Evolutionary conservation across 2,329 filamentous ascomycete species (phyloP).

Genomic region (Podosphaera aphanis): DNA sequence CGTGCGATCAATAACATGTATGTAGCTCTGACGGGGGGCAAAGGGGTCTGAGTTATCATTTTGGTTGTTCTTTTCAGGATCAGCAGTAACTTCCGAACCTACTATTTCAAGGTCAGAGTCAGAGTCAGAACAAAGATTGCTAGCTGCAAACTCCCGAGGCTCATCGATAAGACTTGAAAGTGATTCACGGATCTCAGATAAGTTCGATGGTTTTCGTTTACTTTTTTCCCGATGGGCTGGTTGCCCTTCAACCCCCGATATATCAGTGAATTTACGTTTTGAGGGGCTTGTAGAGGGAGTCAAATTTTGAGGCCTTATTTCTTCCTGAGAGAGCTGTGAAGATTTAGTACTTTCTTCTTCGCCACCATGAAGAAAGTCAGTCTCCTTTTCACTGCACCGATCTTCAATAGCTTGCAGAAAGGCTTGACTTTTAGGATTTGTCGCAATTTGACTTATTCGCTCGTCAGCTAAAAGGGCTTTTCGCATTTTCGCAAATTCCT

Average conservation of each 20-base stretch:
- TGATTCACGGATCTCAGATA: conserved; percentile 63
- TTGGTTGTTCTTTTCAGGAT: conserved; percentile 10
- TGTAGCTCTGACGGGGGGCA: conserved; percentile 18
- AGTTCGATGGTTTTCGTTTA: conserved; percentile 44
- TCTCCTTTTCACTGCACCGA: conserved; percentile 48
- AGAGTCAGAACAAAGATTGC: conserved; percentile 28
- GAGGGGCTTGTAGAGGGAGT: conserved; percentile 7
- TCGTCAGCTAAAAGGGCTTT: conserved; percentile 74
- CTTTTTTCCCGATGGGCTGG: conserved; percentile 36
- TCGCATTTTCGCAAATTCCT: conserved; percentile 78
- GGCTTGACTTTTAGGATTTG: conserved; percentile 69
- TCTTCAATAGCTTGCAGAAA: conserved; percentile 85
- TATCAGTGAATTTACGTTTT: conserved; percentile 20
- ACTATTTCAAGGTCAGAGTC: conserved; percentile 30
- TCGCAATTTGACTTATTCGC: conserved; percentile 70
- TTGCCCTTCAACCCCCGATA: conserved; percentile 23
- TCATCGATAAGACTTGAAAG: conserved; percentile 67
- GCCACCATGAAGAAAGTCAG: conserved; percentile 44
- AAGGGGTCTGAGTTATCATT: conserved; percentile 15
- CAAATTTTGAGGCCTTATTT: conserved; percentile 23
- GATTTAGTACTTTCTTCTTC: conserved; percentile 19
- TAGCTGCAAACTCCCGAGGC: conserved; percentile 23
- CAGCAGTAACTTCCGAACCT: conserved; percentile 18
- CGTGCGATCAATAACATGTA: conserved; percentile 47
- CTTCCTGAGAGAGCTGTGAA: conserved; percentile 17